Evolutionary conservation across 1,284 basidiomycete genomes (phyloP).

Genomic region (Austroboletus rostrupii): DNA sequence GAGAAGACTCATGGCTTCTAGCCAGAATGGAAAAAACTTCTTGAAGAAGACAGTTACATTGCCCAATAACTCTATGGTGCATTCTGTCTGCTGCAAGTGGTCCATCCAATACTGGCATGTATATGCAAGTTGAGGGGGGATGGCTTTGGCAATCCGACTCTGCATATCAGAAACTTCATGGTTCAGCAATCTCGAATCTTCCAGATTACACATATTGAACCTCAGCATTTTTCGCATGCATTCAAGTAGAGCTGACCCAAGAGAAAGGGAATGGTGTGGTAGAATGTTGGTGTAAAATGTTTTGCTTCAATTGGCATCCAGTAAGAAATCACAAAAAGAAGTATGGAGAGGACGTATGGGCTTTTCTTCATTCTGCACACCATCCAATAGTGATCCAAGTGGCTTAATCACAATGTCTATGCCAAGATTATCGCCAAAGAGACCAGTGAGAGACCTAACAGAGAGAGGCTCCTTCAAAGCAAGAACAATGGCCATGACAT

Average conservation of each 20-base stretch:
- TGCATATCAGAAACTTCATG: not conserved
- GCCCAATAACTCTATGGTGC: not conserved
- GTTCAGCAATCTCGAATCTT: not conserved
- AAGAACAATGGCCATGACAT: conserved; percentile 3
- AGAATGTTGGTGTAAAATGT: no score
- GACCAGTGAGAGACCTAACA: not conserved
- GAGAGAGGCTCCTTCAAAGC: not conserved
- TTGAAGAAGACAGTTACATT: not conserved
- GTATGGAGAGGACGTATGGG: no score
- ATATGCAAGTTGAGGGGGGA: conserved; percentile 1
- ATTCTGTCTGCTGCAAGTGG: not conserved
- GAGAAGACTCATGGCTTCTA: no score
- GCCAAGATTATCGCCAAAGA: not conserved
- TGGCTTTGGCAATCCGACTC: not conserved
- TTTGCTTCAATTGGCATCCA: no score
- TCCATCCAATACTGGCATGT: conserved; percentile 1
- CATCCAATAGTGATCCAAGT: not conserved
- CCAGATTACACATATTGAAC: not conserved
- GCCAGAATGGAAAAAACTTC: not conserved
- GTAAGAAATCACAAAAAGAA: no score
- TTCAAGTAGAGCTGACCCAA: no score
- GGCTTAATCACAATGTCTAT: not conserved
- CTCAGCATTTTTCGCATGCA: no score
- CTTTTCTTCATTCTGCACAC: no score
- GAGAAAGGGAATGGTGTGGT: no score